Percentiles rank a stretch among this genome's conserved stretches.
Evolutionary conservation across 768 basidiomycete species (phyloP).

Genomic region (Botryobasidium botryosum): DNA sequence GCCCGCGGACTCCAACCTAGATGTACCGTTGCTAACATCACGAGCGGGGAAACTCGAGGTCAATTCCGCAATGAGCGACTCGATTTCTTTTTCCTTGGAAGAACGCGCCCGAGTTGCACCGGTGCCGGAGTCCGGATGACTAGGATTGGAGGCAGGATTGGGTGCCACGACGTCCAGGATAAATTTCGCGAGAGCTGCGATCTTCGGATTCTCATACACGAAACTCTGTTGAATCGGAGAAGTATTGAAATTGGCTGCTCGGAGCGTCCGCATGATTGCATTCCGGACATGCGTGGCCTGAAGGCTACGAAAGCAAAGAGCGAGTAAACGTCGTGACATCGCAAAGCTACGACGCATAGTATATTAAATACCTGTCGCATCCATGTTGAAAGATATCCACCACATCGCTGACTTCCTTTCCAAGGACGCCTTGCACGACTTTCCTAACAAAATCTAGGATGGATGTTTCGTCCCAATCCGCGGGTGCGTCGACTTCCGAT

Average conservation of each 20-base stretch:
- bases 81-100: too few species aligned
- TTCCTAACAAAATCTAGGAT: slow-evolving; percentile 19
- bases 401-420: slow-evolving; percentile 15
- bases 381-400: slow-evolving; percentile 27
- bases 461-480: slow-evolving; percentile 7
- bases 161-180: too few species aligned
- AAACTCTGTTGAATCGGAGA: slow-evolving; percentile 12
- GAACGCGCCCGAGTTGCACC: too few species aligned
- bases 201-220: slow-evolving; percentile 7
- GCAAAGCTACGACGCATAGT: not conserved
- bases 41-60: not conserved
- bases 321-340: not conserved
- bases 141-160: too few species aligned
- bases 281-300: slow-evolving; percentile 28
- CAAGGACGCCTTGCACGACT: slow-evolving; percentile 23
- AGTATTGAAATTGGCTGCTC: slow-evolving; percentile 12
- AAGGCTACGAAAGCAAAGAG: slow-evolving; percentile 17
- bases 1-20: too few species aligned
- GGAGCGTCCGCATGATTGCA: slow-evolving; percentile 22
- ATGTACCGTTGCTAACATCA: slow-evolving; percentile 1
- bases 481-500: slow-evolving; percentile 4
- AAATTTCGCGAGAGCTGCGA: not conserved
- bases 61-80: not conserved
- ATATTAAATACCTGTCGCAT: slow-evolving; percentile 21
- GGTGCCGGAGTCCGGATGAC: too few species aligned